These are phyloP conservation scores for Hebeloma cylindrosporum DNA, from an alignment of 768 basidiomycete genomes.

Conservation along the genomic window DNA sequence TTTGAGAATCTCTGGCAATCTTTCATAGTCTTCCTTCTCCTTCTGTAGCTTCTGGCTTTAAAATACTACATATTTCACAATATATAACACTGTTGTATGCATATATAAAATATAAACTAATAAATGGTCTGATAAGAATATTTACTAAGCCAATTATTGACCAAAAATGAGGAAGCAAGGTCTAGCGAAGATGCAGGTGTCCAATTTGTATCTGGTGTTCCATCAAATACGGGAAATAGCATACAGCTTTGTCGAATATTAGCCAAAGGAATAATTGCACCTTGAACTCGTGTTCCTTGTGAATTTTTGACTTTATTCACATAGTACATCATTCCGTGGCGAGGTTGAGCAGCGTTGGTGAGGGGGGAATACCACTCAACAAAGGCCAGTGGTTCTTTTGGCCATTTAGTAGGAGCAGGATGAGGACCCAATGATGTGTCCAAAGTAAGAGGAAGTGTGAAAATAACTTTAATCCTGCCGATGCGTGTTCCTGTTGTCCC, in stretches of 20 bases:
- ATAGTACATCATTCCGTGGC: conserved; percentile 15
- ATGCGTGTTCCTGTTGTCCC: conserved; percentile 19
- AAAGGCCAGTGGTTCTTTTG: conserved; percentile 18
- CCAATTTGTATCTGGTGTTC: background rate
- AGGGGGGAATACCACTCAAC: conserved; percentile 17
- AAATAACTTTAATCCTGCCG: conserved; percentile 23
- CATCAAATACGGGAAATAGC: conserved; percentile 9
- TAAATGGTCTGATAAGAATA: conserved; percentile 29
- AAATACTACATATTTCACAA: too few relatives aligned
- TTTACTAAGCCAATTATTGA: conserved; percentile 28
- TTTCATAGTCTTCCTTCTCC: too few relatives aligned
- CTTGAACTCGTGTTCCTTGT: background rate
- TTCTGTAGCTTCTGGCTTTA: too few relatives aligned
- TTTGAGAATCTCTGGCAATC: too few relatives aligned
- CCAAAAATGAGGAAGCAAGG: conserved; percentile 16
- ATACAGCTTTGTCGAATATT: conserved; percentile 15
- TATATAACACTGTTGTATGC: too few relatives aligned
- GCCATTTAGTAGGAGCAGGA: conserved; percentile 14
- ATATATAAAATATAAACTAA: too few relatives aligned
- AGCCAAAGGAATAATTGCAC: conserved; percentile 4
- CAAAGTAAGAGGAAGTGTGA: conserved; percentile 18
- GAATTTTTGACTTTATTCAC: background rate
- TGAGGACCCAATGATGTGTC: background rate
- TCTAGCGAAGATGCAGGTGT: conserved; percentile 14
- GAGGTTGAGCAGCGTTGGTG: background rate